A percentile compares a stretch with the other conserved stretches of the same genome.
Conservation (phyloP, 225 moss, liverwort and hornwort species). For the Antitrichia curtipendula region DNA sequence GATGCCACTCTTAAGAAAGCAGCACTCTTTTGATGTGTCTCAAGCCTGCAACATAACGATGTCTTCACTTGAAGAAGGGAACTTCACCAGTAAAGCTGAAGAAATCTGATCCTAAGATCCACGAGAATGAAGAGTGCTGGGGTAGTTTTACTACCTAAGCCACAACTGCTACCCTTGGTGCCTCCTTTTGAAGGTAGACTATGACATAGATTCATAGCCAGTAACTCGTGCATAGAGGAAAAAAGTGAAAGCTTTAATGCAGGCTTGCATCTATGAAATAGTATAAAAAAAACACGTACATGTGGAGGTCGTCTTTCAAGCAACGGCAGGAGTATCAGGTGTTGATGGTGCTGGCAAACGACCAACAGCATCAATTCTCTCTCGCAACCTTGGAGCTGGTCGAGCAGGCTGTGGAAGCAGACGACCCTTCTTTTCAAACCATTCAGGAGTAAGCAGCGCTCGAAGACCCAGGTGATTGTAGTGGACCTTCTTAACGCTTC, state of each 20-base stretch:
- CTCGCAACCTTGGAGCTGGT: slow-evolving; percentile 72
- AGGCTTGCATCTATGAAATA: not conserved
- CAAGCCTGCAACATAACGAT: not conserved
- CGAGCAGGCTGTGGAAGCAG: slow-evolving; percentile 78
- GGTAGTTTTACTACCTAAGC: not conserved
- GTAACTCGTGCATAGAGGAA: not conserved
- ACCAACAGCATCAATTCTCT: slow-evolving; percentile 74
- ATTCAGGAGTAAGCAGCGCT: slow-evolving; percentile 85
- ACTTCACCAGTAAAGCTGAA: not conserved
- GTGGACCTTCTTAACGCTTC: slow-evolving; percentile 79
- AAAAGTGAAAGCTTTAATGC: not conserved
- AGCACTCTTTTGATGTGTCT: not conserved
- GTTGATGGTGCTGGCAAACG: slow-evolving; percentile 58
- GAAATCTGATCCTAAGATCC: not conserved
- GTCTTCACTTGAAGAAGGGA: not conserved
- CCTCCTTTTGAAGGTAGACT: not conserved
- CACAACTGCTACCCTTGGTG: not conserved
- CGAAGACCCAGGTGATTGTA: slow-evolving; percentile 85
- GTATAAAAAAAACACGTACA: not conserved
- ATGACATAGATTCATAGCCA: not conserved
- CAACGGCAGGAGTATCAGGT: not conserved
- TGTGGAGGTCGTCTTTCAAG: not conserved
- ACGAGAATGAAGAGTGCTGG: not conserved
- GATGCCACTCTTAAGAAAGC: not conserved
- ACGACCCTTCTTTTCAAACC: slow-evolving; percentile 90